Evolutionary conservation across 176 grass and related monocot genomes (phyloP).

Genomic region (Cocos nucifera): DNA sequence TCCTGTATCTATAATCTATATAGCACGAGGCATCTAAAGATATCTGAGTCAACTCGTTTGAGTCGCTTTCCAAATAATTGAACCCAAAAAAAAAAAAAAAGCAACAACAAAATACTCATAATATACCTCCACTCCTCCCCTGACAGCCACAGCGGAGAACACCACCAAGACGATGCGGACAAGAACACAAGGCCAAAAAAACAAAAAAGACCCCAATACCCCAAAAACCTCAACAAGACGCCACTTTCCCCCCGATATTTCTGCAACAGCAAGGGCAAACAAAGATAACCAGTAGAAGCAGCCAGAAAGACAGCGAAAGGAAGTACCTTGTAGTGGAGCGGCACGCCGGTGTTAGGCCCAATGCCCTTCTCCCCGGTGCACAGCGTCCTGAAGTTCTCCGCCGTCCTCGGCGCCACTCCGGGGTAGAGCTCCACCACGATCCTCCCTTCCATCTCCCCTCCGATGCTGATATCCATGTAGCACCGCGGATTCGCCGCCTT

Average conservation of each 20-base stretch:
- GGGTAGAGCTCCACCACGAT: constrained; percentile 79
- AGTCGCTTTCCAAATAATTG: neutral
- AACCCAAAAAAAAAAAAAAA: constrained; percentile 6
- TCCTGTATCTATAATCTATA: too few species aligned
- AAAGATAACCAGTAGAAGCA: neutral
- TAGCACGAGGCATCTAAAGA: too few species aligned
- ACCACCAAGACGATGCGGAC: constrained; percentile 7
- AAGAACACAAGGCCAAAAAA: too few species aligned
- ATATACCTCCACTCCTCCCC: constrained; percentile 19
- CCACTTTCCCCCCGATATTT: neutral
- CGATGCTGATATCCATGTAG: constrained; percentile 86
- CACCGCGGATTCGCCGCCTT: constrained; percentile 46
- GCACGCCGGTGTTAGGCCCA: constrained; percentile 35
- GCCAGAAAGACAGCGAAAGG: too few species aligned
- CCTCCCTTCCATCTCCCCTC: constrained; percentile 72
- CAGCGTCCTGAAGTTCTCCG: constrained; percentile 90
- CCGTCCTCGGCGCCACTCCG: constrained; percentile 54
- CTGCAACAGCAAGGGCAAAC: constrained; percentile 4
- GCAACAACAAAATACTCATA: constrained; percentile 6
- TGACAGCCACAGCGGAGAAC: neutral
- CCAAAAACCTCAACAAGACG: constrained; percentile 4
- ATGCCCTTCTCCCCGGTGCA: constrained; percentile 90
- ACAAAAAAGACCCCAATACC: too few species aligned
- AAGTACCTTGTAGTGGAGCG: constrained; percentile 75
- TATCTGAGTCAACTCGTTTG: too few species aligned